phyloP scores from a whole-genome alignment of 495 filamentous ascomycete genomes.

The Emericellopsis terricola region DNA sequence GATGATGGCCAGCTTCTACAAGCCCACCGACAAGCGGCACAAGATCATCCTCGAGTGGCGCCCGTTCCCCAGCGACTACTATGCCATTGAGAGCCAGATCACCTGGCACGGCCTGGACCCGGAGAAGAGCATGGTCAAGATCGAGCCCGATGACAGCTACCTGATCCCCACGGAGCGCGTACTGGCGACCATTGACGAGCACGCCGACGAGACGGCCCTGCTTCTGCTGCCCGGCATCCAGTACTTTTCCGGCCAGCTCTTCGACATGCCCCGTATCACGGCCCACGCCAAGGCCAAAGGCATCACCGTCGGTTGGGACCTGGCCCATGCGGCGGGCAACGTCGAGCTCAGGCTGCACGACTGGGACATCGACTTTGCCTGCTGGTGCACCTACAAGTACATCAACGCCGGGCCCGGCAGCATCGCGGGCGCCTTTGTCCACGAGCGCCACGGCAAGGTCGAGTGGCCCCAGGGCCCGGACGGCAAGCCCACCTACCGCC shows the following conservation, averaged over 20 bases:
- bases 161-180: constrained; percentile 57
- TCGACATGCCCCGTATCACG: constrained; percentile 79
- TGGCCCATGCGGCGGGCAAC: constrained; percentile 89
- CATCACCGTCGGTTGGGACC: constrained; percentile 82
- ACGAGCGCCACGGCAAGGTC: constrained; percentile 49
- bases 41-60: constrained; percentile 90
- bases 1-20: constrained; percentile 84
- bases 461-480: constrained; percentile 15
- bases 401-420: constrained; percentile 79
- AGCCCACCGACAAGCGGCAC: constrained; percentile 51
- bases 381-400: constrained; percentile 98
- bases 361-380: constrained; percentile 91
- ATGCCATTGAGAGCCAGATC: constrained; percentile 77
- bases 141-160: constrained; percentile 34
- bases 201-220: constrained; percentile 60
- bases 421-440: constrained; percentile 78
- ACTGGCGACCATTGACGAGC: constrained; percentile 51
- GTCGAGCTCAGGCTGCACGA: constrained; percentile 67
- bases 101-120: constrained; percentile 55
- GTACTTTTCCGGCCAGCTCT: constrained; percentile 84
- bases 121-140: constrained; percentile 52
- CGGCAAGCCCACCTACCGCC: constrained; percentile 21
- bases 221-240: constrained; percentile 82
- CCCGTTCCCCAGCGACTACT: constrained; percentile 92
- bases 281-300: constrained; percentile 53